Percentiles rank a stretch among this genome's conserved stretches.
phyloP scores from a whole-genome alignment of 2,329 filamentous ascomycete species.

The Diaporthe sp. region DNA sequence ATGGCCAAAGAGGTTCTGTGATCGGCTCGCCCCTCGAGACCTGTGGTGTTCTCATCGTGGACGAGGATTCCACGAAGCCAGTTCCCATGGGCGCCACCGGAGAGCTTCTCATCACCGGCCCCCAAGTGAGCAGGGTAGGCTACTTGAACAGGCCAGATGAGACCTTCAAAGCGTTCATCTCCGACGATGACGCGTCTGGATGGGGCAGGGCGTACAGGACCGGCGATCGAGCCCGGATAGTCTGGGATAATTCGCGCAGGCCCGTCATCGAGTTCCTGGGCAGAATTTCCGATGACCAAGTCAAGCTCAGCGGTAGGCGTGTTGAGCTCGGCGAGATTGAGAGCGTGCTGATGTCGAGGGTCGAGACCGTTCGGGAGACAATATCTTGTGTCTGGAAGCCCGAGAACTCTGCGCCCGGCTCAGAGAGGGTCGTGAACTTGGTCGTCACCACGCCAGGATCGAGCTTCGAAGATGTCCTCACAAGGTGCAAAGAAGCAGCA shows the following conservation, averaged over 20 bases:
- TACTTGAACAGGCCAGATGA: constrained; percentile 37
- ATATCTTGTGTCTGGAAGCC: constrained; percentile 38
- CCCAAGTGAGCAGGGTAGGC: constrained; percentile 40
- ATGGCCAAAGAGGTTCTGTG: constrained; percentile 48
- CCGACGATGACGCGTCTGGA: constrained; percentile 8
- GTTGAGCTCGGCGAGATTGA: constrained; percentile 41
- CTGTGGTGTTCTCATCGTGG: constrained; percentile 49
- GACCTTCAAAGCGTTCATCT: constrained; percentile 36
- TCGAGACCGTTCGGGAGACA: constrained; percentile 37
- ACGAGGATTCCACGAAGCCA: constrained; percentile 38
- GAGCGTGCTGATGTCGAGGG: constrained; percentile 38
- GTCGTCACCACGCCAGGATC: constrained; percentile 58
- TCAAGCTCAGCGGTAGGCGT: constrained; percentile 39
- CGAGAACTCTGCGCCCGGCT: constrained; percentile 31
- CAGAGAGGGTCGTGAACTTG: constrained; percentile 57
- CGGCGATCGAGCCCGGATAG: constrained; percentile 40
- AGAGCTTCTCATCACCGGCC: constrained; percentile 40
- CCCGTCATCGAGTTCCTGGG: constrained; percentile 43
- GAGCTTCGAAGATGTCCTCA: constrained; percentile 44
- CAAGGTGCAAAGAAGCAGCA: constrained; percentile 53
- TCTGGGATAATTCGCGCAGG: constrained; percentile 40
- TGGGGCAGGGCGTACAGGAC: constrained; percentile 41
- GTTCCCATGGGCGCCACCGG: constrained; percentile 40
- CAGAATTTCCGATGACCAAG: constrained; percentile 39
- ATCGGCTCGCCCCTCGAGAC: constrained; percentile 52